Evolutionary conservation across 108 stramenopile genomes (phyloP), one percentile per base, ranked within the genome.

Genomic region (Cyclostephanos invisitatus): DNA sequence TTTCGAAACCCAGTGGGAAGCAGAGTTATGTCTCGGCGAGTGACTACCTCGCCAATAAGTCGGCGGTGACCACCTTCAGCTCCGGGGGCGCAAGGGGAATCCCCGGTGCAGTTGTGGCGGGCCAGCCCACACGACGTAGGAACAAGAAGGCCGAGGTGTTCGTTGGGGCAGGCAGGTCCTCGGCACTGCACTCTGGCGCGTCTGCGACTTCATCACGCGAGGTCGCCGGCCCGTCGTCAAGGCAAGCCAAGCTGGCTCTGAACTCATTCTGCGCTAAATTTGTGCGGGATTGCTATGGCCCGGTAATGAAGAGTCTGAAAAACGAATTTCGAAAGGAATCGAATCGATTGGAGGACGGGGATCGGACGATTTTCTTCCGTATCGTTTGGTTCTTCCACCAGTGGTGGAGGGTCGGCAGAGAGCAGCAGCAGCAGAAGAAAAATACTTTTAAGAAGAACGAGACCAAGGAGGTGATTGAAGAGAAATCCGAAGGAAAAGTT

Each of bases 271-370:
- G 89, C 65, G 32, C 73, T 37, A 81, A 87, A 20, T 96, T 92
- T 56, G 29, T 92, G 25, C 48, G 69, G 24, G 69, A 89, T 20
- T 89, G 91, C 62, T 96, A 94, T 50, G 93, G 91, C 3, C 93
- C 95, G 9, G 77, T 93, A 46, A 91, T 89, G 88, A 94, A 96
- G 82, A 89, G 87, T 7, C 67, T 94, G 42, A 96, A 96, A 69
- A 89, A 94, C 72, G 95, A 96, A 67, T 96, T 96, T 73, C 84
- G 95, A 40, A 72, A 91, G 32, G 95, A 96, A 68, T 91, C 91
- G 2, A 83, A 73, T 35, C 67, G 95, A 27, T 70, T 96, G 36
- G 90, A 96, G 71, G 88, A 87, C 25, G 79, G 77, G 14, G 95
- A 96, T 79, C 83, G 85, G 67, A 68, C 74, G 0, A 77, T 90